These are phyloP conservation scores for Penicillium coprophilum DNA, from an alignment of 495 filamentous ascomycete species.

Conservation along the genomic window DNA sequence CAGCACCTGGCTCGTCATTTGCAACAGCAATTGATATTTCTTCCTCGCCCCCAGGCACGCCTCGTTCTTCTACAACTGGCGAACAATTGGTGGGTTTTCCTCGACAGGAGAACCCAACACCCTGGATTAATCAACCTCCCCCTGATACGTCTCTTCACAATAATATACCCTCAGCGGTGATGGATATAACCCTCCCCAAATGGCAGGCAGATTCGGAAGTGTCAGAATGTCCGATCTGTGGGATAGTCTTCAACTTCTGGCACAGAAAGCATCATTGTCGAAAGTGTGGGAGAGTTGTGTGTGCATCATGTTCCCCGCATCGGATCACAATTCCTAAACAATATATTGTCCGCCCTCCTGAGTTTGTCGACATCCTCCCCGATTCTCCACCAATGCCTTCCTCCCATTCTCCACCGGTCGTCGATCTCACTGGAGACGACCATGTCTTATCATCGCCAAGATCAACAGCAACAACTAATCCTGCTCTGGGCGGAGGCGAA, in stretches of 20 bases:
- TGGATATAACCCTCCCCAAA: constrained; percentile 50
- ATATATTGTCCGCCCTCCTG: constrained; percentile 85
- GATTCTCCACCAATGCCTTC: constrained; percentile 21
- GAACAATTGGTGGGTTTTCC: constrained; percentile 5
- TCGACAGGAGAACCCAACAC: neutral
- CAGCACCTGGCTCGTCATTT: constrained; percentile 31
- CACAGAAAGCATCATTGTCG: constrained; percentile 92
- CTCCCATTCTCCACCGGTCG: constrained; percentile 21
- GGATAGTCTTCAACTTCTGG: constrained; percentile 76
- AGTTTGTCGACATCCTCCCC: constrained; percentile 28
- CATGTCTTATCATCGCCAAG: constrained; percentile 16
- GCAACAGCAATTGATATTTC: constrained; percentile 41
- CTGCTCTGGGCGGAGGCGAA: constrained; percentile 72
- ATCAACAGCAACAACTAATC: constrained; percentile 33
- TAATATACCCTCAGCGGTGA: neutral
- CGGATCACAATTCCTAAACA: constrained; percentile 91
- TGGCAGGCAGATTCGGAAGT: constrained; percentile 89
- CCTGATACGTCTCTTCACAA: neutral
- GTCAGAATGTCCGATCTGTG: constrained; percentile 78
- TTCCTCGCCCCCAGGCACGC: constrained; percentile 29
- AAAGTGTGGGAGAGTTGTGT: constrained; percentile 95
- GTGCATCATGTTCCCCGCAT: constrained; percentile 87
- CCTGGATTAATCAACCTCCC: neutral
- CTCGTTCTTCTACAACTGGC: constrained; percentile 12
- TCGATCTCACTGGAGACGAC: constrained; percentile 48